Base-by-base conservation (phyloP, 2,329 filamentous ascomycete genomes). In the Phyllosticta citribraziliensis region DNA sequence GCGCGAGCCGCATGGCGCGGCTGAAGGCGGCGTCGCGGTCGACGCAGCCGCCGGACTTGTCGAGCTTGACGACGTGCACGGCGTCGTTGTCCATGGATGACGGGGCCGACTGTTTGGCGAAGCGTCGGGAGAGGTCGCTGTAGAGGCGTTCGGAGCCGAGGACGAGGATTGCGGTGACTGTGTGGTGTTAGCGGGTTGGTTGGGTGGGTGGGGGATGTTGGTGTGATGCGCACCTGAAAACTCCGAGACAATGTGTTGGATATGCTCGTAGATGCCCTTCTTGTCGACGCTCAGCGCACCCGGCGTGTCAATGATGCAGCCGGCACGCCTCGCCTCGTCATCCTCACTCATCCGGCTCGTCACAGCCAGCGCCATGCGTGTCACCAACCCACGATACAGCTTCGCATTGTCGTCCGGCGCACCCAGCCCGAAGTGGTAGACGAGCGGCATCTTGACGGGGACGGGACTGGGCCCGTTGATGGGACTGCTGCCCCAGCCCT, bases 401-500 rank as follows among this genome's bases (percentile, higher is more conserved):
- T 79, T 82, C 0, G 83, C 50, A 63, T 91, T 88, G 56, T 91
- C 88, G 66, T 91, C 87, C 0, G 90, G 83, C 64, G 80, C 85
- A 58, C 84, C 80, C 64, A 88, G 79, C 17, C 94, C 93, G 72
- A 89, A 96, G 74, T 91, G 90, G 71, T 96, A 96, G 27, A 93
- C 91, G 59, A 99, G 77, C 5, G 94, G 94, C 67, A 96, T 80
- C 78, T 97, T 97, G 58, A 96, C 90, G 0, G 93, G 92, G 19
- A 96, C 86, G 0, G 86, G 84, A 67, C 88, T 94, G 0, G 94
- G 92, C 0, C 93, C 94, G 66, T 89, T 95, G 68, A 92, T 96
- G 0, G 93, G 92, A 67, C 90, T 92, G 66, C 84, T 90, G 10
- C 94, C 94, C 86, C 91, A 97, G 8, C 89, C 90, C 64, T 91